Conservation (phyloP, 1,284 basidiomycete genomes). For the Cutaneotrichosporon arboriforme region DNA sequence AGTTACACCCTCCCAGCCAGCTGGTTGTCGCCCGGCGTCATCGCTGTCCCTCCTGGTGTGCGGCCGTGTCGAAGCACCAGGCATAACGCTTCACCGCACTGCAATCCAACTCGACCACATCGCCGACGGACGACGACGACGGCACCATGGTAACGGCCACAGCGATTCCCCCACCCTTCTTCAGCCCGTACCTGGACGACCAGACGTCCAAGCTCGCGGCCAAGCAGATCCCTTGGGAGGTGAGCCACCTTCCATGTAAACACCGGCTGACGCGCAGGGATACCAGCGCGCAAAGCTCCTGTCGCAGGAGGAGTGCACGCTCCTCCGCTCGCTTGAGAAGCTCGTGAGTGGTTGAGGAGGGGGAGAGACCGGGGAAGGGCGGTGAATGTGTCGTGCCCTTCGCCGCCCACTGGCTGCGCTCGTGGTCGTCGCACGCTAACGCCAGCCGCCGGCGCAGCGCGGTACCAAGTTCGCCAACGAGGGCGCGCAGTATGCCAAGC, state of each 20-base stretch:
- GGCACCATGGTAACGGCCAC: slow-evolving; percentile 26
- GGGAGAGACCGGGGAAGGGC: no score
- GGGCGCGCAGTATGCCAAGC: slow-evolving; percentile 72
- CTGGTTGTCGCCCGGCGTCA: background rate
- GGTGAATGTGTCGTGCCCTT: no score
- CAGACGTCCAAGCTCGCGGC: slow-evolving; percentile 77
- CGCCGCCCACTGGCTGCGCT: no score
- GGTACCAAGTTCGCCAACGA: slow-evolving; percentile 71
- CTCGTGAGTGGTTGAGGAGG: slow-evolving; percentile 40
- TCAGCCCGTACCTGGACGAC: slow-evolving; percentile 75
- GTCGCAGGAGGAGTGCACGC: slow-evolving; percentile 78
- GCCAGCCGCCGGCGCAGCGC: slow-evolving; percentile 61
- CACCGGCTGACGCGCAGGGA: slow-evolving; percentile 54
- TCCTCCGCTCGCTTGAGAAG: slow-evolving; percentile 83
- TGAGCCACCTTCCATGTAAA: slow-evolving; percentile 45
- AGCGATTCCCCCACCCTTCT: slow-evolving; percentile 69
- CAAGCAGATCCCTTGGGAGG: slow-evolving; percentile 95
- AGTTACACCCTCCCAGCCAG: no score
- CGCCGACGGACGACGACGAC: background rate
- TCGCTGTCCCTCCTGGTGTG: background rate
- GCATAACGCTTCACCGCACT: background rate
- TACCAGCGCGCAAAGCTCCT: slow-evolving; percentile 93
- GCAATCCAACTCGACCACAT: background rate
- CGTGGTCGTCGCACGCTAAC: no score
- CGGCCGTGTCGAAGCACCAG: background rate